Evolutionary conservation across 163 green algal species (phyloP).

Genomic region (Coccomyxa subellipsoidea): DNA sequence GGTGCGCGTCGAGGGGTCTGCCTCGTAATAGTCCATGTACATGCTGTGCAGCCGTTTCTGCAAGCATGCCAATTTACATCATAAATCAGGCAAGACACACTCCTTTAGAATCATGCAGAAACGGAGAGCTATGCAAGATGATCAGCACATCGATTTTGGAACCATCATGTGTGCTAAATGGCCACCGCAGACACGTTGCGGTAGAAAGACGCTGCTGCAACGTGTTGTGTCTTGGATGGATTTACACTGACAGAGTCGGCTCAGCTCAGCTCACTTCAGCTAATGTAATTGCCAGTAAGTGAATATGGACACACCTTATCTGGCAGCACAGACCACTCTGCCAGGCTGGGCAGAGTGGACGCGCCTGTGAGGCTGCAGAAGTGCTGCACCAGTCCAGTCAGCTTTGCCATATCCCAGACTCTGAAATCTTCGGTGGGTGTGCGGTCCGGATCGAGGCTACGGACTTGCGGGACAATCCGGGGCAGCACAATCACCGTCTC

Average conservation of each 20-base stretch:
- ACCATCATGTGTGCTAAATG: too few species aligned
- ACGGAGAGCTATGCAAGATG: not conserved
- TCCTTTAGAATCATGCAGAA: too few species aligned
- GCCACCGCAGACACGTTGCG: too few species aligned
- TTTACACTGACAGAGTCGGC: too few species aligned
- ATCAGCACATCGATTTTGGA: too few species aligned
- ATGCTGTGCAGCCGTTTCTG: slow-evolving; percentile 14
- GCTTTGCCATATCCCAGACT: not conserved
- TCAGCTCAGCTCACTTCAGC: too few species aligned
- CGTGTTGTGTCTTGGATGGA: too few species aligned
- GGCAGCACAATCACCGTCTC: not conserved
- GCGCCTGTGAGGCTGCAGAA: slow-evolving; percentile 1
- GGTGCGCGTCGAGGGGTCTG: not conserved
- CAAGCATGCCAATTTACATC: not conserved
- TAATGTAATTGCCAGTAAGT: too few species aligned
- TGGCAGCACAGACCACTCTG: slow-evolving; percentile 11
- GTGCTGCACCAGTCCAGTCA: not conserved
- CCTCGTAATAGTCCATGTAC: slow-evolving; percentile 15
- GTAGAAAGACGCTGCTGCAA: too few species aligned
- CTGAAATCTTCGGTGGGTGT: not conserved
- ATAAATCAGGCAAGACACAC: too few species aligned
- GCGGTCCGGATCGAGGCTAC: not conserved
- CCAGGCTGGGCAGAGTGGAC: slow-evolving; percentile 8
- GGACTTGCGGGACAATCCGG: not conserved
- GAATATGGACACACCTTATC: slow-evolving; percentile 1